phyloP scores from a whole-genome alignment of 2,329 filamentous ascomycete genomes.

The Botryotinia convoluta region DNA sequence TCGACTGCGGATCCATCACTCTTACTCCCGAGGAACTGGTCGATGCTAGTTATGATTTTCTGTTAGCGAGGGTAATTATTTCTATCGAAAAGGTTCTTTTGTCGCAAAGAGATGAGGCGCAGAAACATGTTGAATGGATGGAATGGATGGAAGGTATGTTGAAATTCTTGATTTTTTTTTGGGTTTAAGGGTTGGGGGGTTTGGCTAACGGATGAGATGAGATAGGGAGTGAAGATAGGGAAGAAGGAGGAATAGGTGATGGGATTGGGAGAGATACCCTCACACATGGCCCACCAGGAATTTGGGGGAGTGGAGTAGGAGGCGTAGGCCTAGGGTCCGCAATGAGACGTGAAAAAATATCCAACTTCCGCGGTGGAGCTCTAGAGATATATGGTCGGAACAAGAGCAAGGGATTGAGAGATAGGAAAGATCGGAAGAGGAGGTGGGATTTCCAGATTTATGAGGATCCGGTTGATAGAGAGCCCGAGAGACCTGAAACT shows the following conservation, averaged over 20 bases:
- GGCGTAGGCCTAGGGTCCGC: neutral
- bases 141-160: neutral
- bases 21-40: neutral
- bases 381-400: neutral
- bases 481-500: neutral
- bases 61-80: neutral
- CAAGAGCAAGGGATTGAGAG: neutral
- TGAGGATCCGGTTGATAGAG: neutral
- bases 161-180: neutral
- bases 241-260: neutral
- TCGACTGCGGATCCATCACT: neutral
- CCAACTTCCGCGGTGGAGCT: neutral
- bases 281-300: accelerated
- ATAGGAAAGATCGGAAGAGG: too few relatives aligned
- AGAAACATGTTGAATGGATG: neutral
- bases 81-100: neutral
- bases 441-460: neutral
- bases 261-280: neutral
- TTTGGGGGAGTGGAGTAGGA: neutral
- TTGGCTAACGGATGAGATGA: neutral
- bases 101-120: neutral
- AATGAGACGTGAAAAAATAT: neutral
- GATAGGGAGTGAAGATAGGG: neutral
- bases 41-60: neutral
- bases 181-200: too few relatives aligned